Conservation (phyloP, 1,139 yeast species). For the Debaryomyces singareniensis region DNA sequence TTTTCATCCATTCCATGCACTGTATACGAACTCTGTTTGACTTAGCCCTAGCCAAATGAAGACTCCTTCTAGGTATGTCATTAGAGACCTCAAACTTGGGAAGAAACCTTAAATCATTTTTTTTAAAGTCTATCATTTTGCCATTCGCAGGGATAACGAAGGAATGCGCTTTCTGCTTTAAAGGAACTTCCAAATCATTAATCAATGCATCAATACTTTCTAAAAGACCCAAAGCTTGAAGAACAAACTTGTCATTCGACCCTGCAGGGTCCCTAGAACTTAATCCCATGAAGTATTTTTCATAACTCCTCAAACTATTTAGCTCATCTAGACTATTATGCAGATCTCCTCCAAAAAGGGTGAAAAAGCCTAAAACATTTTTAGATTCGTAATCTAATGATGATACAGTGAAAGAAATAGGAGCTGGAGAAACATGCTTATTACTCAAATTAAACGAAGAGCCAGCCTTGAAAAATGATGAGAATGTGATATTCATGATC, state of each 20-base stretch:
- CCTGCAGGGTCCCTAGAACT: conserved; percentile 1
- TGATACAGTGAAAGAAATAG: conserved; percentile 14
- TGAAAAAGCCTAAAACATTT: conserved; percentile 14
- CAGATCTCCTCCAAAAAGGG: conserved; percentile 1
- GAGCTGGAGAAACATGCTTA: conserved; percentile 4
- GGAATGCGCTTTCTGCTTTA: conserved; percentile 2
- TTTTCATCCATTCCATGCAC: conserved; percentile 34
- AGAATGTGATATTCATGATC: conserved; percentile 15
- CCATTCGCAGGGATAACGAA: conserved; percentile 20
- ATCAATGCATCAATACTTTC: conserved; percentile 2
- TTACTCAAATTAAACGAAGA: conserved; percentile 10
- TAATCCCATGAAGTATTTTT: conserved; percentile 4
- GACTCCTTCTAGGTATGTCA: conserved; percentile 6
- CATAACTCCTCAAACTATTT: conserved; percentile 3
- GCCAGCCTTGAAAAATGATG: conserved; percentile 12
- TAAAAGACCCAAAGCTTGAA: conserved; percentile 2
- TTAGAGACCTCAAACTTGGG: conserved; percentile 6
- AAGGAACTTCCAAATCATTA: background rate
- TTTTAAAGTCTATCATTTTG: conserved; percentile 28
- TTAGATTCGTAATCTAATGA: conserved; percentile 16
- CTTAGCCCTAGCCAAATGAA: conserved; percentile 12
- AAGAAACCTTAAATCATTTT: conserved; percentile 30
- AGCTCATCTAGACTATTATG: background rate
- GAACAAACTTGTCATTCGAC: conserved; percentile 2
- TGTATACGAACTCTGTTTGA: conserved; percentile 19